Evolutionary conservation across 164 flowering plant genomes (phyloP), one percentile per base, ranked within the genome.

Genomic region (Piper betle): DNA sequence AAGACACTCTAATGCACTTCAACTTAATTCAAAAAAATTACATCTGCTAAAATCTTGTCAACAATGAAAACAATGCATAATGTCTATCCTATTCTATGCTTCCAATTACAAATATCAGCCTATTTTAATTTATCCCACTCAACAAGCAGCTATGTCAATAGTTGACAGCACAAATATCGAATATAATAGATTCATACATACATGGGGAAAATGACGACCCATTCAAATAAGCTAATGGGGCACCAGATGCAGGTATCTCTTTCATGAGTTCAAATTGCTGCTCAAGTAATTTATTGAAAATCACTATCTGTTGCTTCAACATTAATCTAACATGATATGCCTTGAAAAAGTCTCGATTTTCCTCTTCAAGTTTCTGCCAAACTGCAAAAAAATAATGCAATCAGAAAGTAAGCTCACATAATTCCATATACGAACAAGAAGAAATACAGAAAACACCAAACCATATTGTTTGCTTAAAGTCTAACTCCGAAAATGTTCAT

Each of bases 291-390:
- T 75, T 72, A 68, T 88, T 84, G 77, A 83, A 88, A 73, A 75
- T 65, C 52, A 64, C 55, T 33, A 88, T 84, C 70, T 88, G 96
- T 18, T 83, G 78, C 77, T 82, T 88, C 67, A 84, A 76, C 78
- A 71, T 67, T 74, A 86, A 64, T n/a, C 85, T 76, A 60, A 83
- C 59, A 74, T 79, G 79, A 68, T 88, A 88, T 37, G 83, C 87
- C 73, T 75, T 71, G 72, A 88, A 88, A 75, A 88, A 88, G 43
- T 86, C 96, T 46, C 65, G 76, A 66, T 88, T 88, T 65, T 86
- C 88, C 65, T 84, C 82, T 74, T 84, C 96, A 61, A 88, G 93
- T 75, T 79, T 82, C 68, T 82, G 85, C 96, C 93, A 88, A 62
- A 88, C 96, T 88, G 73, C 50, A 0, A 18, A 12, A 20, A 20